Evolutionary conservation across 495 filamentous ascomycete species (phyloP).

Genomic region (Aspergillus mulundensis): DNA sequence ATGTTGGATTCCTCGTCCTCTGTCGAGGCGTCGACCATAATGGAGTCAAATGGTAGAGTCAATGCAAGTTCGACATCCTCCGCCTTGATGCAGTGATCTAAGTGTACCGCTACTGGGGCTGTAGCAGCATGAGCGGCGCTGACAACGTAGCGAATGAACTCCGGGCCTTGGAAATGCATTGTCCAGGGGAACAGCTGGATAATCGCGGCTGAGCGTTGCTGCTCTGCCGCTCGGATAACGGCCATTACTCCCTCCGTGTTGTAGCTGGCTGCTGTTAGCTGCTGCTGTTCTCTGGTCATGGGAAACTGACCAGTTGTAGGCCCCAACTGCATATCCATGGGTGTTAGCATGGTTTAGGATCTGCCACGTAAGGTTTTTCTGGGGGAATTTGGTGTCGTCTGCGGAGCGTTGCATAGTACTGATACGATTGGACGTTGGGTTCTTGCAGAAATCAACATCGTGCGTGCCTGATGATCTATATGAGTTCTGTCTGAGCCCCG

Average conservation of each 20-base stretch:
- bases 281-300: neutral
- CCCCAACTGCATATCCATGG: constrained; percentile 12
- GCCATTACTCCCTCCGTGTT: constrained; percentile 70
- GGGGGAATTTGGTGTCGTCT: neutral
- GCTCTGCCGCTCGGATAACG: constrained; percentile 62
- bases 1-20: constrained; percentile 71
- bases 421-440: too few relatives aligned
- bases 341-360: constrained; percentile 16
- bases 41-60: constrained; percentile 57
- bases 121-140: constrained; percentile 49
- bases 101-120: constrained; percentile 60
- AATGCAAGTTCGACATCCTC: constrained; percentile 55
- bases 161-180: constrained; percentile 54
- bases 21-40: constrained; percentile 67
- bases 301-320: constrained; percentile 13
- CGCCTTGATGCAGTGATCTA: constrained; percentile 60
- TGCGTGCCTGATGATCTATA: too few relatives aligned
- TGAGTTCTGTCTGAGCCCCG: too few relatives aligned
- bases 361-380: constrained; percentile 14
- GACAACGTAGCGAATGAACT: constrained; percentile 47
- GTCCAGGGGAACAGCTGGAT: constrained; percentile 76
- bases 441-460: too few relatives aligned
- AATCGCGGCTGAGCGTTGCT: constrained; percentile 59
- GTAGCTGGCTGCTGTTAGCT: constrained; percentile 35
- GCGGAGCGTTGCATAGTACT: neutral